These are phyloP conservation scores for Mucor circinelloides DNA, from an alignment of 371 early-diverging fungal genomes.

Conservation along the genomic window DNA sequence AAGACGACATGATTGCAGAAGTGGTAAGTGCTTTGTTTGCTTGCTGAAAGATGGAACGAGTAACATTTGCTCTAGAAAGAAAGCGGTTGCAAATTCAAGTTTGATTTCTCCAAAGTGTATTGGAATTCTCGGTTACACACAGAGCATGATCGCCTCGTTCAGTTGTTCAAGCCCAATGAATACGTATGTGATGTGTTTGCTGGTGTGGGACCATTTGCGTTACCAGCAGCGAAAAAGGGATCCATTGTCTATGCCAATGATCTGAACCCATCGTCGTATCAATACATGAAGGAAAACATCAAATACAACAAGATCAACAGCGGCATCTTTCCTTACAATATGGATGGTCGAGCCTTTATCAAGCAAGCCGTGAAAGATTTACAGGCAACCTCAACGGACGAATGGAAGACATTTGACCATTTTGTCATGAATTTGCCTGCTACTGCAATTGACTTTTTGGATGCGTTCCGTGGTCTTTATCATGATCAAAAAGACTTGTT, in stretches of 20 bases:
- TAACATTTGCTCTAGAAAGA: conserved; percentile 67
- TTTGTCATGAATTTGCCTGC: conserved; percentile 98
- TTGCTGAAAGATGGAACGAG: not conserved
- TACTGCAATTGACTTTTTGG: conserved; percentile 94
- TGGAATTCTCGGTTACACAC: conserved; percentile 99
- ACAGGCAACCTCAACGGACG: conserved; percentile 12
- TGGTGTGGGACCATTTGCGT: conserved; percentile 98
- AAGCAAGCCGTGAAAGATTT: conserved; percentile 65
- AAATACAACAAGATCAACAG: conserved; percentile 72
- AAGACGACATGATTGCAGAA: conserved; percentile 82
- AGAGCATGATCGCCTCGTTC: conserved; percentile 93
- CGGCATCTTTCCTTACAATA: conserved; percentile 77
- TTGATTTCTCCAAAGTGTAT: conserved; percentile 98
- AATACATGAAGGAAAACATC: conserved; percentile 83
- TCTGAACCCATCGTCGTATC: conserved; percentile 91
- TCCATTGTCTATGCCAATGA: conserved; percentile 97
- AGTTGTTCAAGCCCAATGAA: conserved; percentile 72
- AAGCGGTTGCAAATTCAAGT: conserved; percentile 87
- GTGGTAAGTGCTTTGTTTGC: conserved; percentile 58
- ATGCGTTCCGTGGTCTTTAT: conserved; percentile 76
- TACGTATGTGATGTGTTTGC: conserved; percentile 96
- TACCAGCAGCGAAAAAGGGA: conserved; percentile 91
- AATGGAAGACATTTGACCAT: conserved; percentile 85
- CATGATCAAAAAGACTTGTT: conserved; percentile 44
- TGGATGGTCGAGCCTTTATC: conserved; percentile 94